phyloP scores from a whole-genome alignment of 257 asterid species.

The Fraxinus anomala region DNA sequence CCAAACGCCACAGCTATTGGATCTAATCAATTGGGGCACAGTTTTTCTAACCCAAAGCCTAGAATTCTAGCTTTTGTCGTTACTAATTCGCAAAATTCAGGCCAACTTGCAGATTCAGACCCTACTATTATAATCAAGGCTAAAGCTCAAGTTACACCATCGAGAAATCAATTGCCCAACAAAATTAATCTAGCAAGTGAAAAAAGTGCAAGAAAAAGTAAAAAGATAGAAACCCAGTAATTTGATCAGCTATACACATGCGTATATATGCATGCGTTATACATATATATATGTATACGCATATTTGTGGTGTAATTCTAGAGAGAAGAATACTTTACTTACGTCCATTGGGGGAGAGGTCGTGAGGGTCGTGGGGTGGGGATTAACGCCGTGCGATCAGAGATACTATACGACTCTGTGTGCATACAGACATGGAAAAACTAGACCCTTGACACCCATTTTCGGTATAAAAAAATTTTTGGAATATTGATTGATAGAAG shows the following conservation, averaged over 20 bases:
- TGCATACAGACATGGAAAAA: not conserved
- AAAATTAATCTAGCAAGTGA: constrained; percentile 19
- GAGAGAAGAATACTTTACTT: constrained; percentile 25
- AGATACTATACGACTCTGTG: not conserved
- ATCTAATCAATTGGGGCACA: constrained; percentile 37
- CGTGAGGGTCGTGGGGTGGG: constrained; percentile 51
- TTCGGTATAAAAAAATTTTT: too few relatives aligned
- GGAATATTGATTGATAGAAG: too few relatives aligned
- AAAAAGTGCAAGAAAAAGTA: constrained; percentile 18
- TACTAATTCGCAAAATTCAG: constrained; percentile 18
- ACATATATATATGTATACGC: constrained; percentile 9
- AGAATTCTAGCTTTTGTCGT: constrained; percentile 9
- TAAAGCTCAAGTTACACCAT: constrained; percentile 16
- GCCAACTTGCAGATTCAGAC: constrained; percentile 23
- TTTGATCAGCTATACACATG: constrained; percentile 29
- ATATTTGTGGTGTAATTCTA: not conserved
- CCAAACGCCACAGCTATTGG: constrained; percentile 28
- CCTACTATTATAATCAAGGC: constrained; percentile 27
- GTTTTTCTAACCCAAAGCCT: constrained; percentile 32
- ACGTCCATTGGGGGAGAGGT: constrained; percentile 67
- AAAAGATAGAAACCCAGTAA: constrained; percentile 14
- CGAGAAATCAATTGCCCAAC: constrained; percentile 19
- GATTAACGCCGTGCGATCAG: constrained; percentile 44
- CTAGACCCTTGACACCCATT: too few relatives aligned
- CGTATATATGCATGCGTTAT: constrained; percentile 11